phyloP scores from a whole-genome alignment of 148 eudicot genomes.

The Camellia japonica region DNA sequence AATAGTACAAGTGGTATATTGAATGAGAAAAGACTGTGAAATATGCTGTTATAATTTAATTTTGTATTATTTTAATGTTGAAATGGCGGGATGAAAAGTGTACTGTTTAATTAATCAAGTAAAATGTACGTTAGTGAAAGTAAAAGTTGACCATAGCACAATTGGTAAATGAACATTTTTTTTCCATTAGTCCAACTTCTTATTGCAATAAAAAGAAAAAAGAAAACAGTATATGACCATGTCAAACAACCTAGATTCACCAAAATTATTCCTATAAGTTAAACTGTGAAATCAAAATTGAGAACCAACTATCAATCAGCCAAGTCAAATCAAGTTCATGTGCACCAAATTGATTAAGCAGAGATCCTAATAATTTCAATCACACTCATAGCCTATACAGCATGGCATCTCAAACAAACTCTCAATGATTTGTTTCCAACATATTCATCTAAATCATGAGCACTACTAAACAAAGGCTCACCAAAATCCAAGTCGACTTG shows the following conservation, averaged over 20 bases:
- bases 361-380: not conserved
- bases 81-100: too few species aligned
- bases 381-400: not conserved
- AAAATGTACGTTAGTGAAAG: too few species aligned
- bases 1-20: too few species aligned
- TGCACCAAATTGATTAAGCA: not conserved
- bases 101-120: too few species aligned
- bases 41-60: too few species aligned
- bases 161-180: too few species aligned
- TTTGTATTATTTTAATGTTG: too few species aligned
- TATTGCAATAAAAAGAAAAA: not conserved
- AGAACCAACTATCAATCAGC: not conserved
- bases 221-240: not conserved
- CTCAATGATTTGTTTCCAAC: conserved; percentile 4
- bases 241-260: not conserved
- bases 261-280: too few species aligned
- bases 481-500: not conserved
- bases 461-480: not conserved
- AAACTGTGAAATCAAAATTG: not conserved
- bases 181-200: not conserved
- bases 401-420: conserved; percentile 1
- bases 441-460: not conserved
- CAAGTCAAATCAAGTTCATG: not conserved
- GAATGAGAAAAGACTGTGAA: too few species aligned
- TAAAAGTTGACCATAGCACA: not conserved